Base-by-base conservation (phyloP, 2,329 filamentous ascomycete species). In the Elsinoe ampelina region DNA sequence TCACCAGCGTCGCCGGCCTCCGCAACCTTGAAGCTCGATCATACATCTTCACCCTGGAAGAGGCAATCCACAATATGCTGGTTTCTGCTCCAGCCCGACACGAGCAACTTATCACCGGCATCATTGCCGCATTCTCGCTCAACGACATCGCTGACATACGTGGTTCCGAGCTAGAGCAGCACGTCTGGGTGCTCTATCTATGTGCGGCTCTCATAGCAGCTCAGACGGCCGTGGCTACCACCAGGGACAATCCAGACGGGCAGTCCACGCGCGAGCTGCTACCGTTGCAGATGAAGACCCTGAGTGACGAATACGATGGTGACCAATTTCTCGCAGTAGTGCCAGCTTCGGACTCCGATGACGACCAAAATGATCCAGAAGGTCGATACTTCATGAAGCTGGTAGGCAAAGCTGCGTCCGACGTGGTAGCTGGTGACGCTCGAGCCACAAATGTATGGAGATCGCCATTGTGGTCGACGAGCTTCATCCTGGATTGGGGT, bases 41-140 rank as follows among this genome's bases (percentile, higher is more conserved):
- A 36, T 55, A 52, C n/a, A 58, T 68, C 11, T 61, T 67, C 20
- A 67, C 64, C 2, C 58, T 70, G 13, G 64, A 69, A 59, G 63
- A 63, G 12, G 61, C 67, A 1, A 38, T 67, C 15, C 59, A 64
- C 15, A 52, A 64, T 1, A 59, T 66, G 32, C 54, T 57, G 91
- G 77, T 87, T 90, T 70, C 61, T 45, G 15, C 43, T 50, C 59
- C 55, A 7, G 48, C 39, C n/a, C 61, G 51, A 10, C 57, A 55
- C 54, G 60, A 58, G 48, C 55, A 32, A 6, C 69, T 71, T 57
- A 60, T 69, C 32, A 57, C 63, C 2, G 69, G 68, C 13, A 61
- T 71, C n/a, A 63, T 63, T 30, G 62, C 63, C 12, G 64, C 61
- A 35, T 63, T 65, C 3, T 65, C 65, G 5, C 66, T 67, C 1